Conservation (phyloP, 768 basidiomycete species). For the Russula compacta region DNA sequence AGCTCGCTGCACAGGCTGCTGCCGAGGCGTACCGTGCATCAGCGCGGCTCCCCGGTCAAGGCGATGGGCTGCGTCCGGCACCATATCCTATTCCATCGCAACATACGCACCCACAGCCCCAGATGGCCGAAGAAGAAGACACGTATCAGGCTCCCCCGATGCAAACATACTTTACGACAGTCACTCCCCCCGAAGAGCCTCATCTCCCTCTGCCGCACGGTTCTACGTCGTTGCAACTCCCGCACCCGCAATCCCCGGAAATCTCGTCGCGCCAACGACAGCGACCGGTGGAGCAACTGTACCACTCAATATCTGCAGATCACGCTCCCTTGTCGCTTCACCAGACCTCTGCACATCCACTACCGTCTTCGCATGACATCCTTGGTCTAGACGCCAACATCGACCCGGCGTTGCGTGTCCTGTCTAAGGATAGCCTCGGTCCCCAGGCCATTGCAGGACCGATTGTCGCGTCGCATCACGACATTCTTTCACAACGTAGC, state of each 20-base stretch:
- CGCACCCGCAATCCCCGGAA: neutral
- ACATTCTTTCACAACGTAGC: neutral
- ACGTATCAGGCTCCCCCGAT: neutral
- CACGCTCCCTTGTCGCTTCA: neutral
- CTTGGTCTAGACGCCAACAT: neutral
- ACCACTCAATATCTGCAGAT: neutral
- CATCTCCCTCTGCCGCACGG: neutral
- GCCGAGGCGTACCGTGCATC: conserved; percentile 11
- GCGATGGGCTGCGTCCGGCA: conserved; percentile 20
- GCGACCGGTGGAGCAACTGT: neutral
- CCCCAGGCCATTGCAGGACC: neutral
- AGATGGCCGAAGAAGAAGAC: neutral
- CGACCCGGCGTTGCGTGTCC: neutral
- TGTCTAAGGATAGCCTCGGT: neutral
- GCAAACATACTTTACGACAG: conserved; percentile 6
- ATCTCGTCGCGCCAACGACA: neutral
- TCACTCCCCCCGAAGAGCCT: neutral
- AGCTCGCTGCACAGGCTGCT: conserved; percentile 15
- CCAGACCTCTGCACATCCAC: neutral
- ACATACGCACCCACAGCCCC: neutral
- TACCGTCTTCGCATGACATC: neutral
- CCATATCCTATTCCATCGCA: neutral
- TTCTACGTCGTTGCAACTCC: neutral
- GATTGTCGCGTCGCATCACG: neutral
- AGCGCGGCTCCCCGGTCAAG: conserved; percentile 19